These are phyloP conservation scores for Alternaria sp. DNA, from an alignment of 2,329 filamentous ascomycete genomes.

Conservation along the genomic window DNA sequence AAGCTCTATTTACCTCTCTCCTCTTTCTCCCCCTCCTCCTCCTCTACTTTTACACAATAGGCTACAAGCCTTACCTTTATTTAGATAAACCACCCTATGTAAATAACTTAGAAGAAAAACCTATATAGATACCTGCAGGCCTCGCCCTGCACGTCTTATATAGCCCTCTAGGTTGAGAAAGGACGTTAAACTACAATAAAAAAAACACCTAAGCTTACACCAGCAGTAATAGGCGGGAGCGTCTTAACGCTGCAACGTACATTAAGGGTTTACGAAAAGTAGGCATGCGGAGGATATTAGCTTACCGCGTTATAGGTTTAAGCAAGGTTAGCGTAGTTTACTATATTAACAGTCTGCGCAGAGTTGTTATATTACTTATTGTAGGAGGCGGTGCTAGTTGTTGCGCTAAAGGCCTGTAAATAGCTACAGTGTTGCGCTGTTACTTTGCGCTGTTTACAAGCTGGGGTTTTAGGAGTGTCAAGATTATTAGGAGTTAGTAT, in stretches of 20 bases:
- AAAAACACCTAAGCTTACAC: neutral
- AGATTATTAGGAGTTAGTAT: neutral
- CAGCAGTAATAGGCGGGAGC: neutral
- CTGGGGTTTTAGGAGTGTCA: neutral
- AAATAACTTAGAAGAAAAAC: no score
- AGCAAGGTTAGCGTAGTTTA: constrained; percentile 1
- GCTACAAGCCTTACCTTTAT: no score
- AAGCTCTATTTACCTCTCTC: no score
- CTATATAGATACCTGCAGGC: no score
- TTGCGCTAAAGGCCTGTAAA: neutral
- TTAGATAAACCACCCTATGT: no score
- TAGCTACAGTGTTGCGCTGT: neutral
- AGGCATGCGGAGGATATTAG: neutral
- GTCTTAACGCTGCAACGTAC: neutral
- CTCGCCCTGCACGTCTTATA: no score
- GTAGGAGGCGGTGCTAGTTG: neutral
- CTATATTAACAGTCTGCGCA: neutral
- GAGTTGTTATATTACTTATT: constrained; percentile 2
- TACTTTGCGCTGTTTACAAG: constrained; percentile 1
- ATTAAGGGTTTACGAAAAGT: neutral
- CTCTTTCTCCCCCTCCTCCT: no score
- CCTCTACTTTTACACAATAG: no score
- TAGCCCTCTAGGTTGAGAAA: no score
- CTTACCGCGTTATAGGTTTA: neutral
- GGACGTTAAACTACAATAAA: no score